phyloP scores from a whole-genome alignment of 1,139 yeast genomes.

The Suhomyces anneliseae region DNA sequence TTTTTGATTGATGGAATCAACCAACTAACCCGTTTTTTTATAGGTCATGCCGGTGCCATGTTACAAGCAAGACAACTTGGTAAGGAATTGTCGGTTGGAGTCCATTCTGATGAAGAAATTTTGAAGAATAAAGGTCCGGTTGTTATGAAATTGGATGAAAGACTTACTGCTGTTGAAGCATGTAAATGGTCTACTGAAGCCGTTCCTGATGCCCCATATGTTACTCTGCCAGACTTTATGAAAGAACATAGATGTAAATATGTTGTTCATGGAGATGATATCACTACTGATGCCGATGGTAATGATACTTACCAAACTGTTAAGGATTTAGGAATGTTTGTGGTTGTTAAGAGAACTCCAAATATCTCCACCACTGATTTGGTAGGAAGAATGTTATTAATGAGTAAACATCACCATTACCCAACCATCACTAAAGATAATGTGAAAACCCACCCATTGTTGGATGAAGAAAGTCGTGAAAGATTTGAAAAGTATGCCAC shows the following conservation, averaged over 20 bases:
- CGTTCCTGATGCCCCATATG: conserved; percentile 85
- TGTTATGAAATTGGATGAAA: conserved; percentile 81
- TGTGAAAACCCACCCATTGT: conserved; percentile 27
- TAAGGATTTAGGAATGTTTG: conserved; percentile 82
- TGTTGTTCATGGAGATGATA: conserved; percentile 97
- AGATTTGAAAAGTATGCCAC: conserved; percentile 61
- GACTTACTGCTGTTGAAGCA: conserved; percentile 80
- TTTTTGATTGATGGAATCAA: background rate
- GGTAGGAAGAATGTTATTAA: conserved; percentile 83
- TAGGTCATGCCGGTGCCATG: conserved; percentile 93
- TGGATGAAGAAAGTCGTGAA: conserved; percentile 33
- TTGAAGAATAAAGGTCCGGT: conserved; percentile 84
- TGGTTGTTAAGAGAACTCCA: conserved; percentile 88
- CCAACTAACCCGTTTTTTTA: conserved; percentile 1
- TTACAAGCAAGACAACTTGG: conserved; percentile 86
- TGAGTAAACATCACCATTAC: conserved; percentile 59
- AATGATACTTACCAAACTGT: conserved; percentile 86
- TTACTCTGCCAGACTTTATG: conserved; percentile 85
- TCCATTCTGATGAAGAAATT: conserved; percentile 90
- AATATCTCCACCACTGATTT: conserved; percentile 94
- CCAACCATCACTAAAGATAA: conserved; percentile 28
- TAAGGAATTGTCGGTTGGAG: conserved; percentile 75
- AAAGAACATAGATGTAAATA: conserved; percentile 72
- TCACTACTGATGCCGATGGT: conserved; percentile 94
- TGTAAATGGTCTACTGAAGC: conserved; percentile 86